Evolutionary conservation across 768 basidiomycete genomes (phyloP).

Genomic region (Cytidiella melzeri): DNA sequence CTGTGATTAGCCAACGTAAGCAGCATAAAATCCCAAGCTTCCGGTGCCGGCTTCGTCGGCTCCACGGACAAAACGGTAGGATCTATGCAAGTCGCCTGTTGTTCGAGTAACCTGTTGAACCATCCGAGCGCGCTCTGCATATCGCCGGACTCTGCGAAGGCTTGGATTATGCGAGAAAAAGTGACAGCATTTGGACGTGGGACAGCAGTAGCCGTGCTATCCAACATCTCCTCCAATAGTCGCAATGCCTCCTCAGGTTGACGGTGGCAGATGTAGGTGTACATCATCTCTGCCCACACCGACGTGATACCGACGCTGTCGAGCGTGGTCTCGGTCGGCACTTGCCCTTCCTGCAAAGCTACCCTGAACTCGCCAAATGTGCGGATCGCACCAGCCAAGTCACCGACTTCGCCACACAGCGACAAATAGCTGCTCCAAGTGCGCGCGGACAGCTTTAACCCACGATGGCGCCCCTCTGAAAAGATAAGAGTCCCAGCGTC

Average conservation of each 20-base stretch:
- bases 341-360: constrained; percentile 32
- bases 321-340: constrained; percentile 19
- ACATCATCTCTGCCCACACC: constrained; percentile 74
- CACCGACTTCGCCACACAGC: constrained; percentile 47
- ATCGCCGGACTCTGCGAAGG: constrained; percentile 61
- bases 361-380: constrained; percentile 56
- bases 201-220: constrained; percentile 30
- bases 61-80: constrained; percentile 38
- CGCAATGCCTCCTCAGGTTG: constrained; percentile 57
- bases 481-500: constrained; percentile 61
- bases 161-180: constrained; percentile 55
- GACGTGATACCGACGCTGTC: constrained; percentile 28
- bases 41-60: constrained; percentile 45
- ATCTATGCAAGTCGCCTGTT: constrained; percentile 26
- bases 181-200: constrained; percentile 60
- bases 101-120: constrained; percentile 59
- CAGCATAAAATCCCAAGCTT: constrained; percentile 57
- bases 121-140: constrained; percentile 57
- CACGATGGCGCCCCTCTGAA: constrained; percentile 46
- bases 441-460: constrained; percentile 27
- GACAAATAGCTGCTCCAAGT: constrained; percentile 53
- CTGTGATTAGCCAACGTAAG: constrained; percentile 44
- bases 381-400: constrained; percentile 45
- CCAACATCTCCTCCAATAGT: constrained; percentile 68
- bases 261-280: constrained; percentile 61